Evolutionary conservation across 225 moss, liverwort and hornwort species (phyloP), one percentile per base, ranked within the genome.

Genomic region (Polytrichum commune): DNA sequence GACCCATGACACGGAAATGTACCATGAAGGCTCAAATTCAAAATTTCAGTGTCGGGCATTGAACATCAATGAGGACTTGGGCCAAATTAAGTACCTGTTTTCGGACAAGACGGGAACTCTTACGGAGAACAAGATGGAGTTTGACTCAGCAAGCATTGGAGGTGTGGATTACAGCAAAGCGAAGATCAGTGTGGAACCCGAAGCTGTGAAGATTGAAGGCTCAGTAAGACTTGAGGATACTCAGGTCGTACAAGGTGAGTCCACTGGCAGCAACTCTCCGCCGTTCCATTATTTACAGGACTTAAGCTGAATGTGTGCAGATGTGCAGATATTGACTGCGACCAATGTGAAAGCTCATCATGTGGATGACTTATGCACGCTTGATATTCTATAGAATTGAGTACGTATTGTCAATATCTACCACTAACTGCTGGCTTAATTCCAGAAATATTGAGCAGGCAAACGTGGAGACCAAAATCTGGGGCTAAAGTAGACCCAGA

Each of bases 101-200:
- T 93, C 96, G 18, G 96, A 96, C 24, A 96, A 96, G 72, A 96
- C 96, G 46, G 96, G 96, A 18, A 96, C 96, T 23, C 78, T 96
- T 67, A 96, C 96, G 18, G 91, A 96, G 82, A 96, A 96, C 66
- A 93, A 91, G 79, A 96, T 96, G 96, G 90, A 92, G 69, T 96
- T 96, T 72, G 73, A 78, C 79, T 86, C 96, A 35, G 96, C 96
- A 66, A 86, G 93, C 63, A 85, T 96, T 27, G 30, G 69, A 28
- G 96, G 96, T 20, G 55, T 86, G 5, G 91, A 91, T 73, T 96
- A 83, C 38, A 72, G 76, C 55, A 76, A 88, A 38, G 71, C 76
- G 8, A 78, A 74, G 66, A 77, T 70, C 56, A 74, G 23, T 35
- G 63, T 77, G 10, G 78, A 65, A 35, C 62, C 77, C 7, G 30